phyloP scores from a whole-genome alignment of 208 protist species.

The Leishmania arabica region DNA sequence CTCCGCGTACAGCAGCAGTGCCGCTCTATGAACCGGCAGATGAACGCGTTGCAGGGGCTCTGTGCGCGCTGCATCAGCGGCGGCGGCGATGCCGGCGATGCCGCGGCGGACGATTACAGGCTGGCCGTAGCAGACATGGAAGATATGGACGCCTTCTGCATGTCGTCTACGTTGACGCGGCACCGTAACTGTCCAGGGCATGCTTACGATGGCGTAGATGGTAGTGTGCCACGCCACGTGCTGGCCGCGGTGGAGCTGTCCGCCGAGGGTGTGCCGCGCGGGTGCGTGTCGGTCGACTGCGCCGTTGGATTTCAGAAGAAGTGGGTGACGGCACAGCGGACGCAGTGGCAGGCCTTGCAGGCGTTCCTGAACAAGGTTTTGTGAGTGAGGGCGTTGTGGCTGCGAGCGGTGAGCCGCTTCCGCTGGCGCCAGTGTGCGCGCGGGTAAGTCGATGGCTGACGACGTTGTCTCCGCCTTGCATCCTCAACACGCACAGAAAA shows the following conservation, averaged over 20 bases:
- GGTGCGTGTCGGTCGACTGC: conserved; percentile 76
- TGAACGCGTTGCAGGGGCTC: conserved; percentile 21
- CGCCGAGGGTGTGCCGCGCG: conserved; percentile 17
- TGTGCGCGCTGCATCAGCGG: conserved; percentile 49
- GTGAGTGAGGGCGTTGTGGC: background rate
- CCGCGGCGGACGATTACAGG: conserved; percentile 6
- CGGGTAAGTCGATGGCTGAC: background rate
- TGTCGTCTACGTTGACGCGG: background rate
- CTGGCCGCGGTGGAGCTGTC: conserved; percentile 19
- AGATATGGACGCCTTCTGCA: conserved; percentile 28
- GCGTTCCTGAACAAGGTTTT: conserved; percentile 32
- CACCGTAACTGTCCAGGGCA: background rate
- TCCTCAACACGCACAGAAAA: background rate
- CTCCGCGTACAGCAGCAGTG: conserved; percentile 30
- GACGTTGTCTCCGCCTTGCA: background rate
- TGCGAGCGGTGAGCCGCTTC: background rate
- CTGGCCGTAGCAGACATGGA: conserved; percentile 34
- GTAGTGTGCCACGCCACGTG: conserved; percentile 14
- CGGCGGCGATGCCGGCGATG: conserved; percentile 21
- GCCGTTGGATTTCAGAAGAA: conserved; percentile 68
- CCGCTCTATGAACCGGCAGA: conserved; percentile 19
- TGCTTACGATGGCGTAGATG: conserved; percentile 6
- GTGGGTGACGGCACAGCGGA: conserved; percentile 41
- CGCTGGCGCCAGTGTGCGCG: background rate
- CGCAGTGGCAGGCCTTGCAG: conserved; percentile 55